Base-by-base conservation (phyloP, 140 eudicot species). In the Erigeron philadelphicus region DNA sequence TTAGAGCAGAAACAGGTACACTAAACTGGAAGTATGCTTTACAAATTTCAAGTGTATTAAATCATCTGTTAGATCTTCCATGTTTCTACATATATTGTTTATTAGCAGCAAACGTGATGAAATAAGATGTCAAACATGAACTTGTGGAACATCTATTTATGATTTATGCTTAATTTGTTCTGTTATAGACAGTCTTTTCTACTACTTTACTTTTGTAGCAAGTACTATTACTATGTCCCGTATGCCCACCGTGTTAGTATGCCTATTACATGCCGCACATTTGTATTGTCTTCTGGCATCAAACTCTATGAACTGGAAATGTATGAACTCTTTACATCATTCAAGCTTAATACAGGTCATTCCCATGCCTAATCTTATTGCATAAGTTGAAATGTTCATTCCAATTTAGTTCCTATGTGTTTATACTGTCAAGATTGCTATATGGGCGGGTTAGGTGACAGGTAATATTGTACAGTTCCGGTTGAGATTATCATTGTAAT, bases 1-100 rank as follows among this genome's bases (percentile, higher is more conserved):
- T 69, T 57, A 66, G 99, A 93, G 61, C 99, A 93, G 81, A 93
- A 89, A 74, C 86, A 93, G 98, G 98, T 89, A 84, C 57, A 19
- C 9, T 11, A 6, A 4, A 60, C 21, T 35, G 40, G 9, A 52
- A 35, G 5, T 68, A 52, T 11, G 44, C 16, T 19, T 21, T 21
- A 21, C 25, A 21, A 21, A 21, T 52, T 21, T 16, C n/a, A 60
- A n/a, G 3, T n/a, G 19, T 45, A 6, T 18, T 43, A 46, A 43
- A 15, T 18, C 12, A 46, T 60, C 19, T 59, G 12, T 35, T 44
- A 46, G 76, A 61, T 38, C 50, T n/a, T 71, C 35, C 60, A 23
- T 16, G 35, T 31, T 56, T 57, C 23, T 25, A 31, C 46, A 13
- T 43, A 7, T 15, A 58, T 42, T 41, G 57, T 4, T 56, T 50